Percentiles rank a stretch among this genome's conserved stretches.
These are phyloP conservation scores for Pseudogymnoascus sp. DNA, from an alignment of 2,329 filamentous ascomycete genomes.

Conservation along the genomic window DNA sequence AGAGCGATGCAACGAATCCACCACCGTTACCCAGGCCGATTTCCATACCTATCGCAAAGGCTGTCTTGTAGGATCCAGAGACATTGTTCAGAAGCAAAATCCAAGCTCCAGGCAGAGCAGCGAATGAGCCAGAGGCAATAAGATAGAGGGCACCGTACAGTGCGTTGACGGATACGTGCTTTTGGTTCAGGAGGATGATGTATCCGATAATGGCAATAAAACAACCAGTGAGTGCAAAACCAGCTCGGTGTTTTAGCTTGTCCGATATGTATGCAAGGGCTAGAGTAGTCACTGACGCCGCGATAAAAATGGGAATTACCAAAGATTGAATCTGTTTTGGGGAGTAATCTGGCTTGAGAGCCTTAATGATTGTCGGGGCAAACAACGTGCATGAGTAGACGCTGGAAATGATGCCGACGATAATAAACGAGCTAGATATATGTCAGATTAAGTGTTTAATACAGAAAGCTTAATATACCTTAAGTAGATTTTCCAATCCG, in stretches of 20 bases:
- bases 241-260: constrained; percentile 29
- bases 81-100: constrained; percentile 46
- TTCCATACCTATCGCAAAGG: constrained; percentile 30
- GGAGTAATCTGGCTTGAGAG: constrained; percentile 30
- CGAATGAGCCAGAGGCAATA: constrained; percentile 28
- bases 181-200: constrained; percentile 29
- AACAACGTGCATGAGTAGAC: constrained; percentile 33
- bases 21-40: background rate
- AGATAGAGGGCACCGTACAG: constrained; percentile 32
- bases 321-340: constrained; percentile 31
- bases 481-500: constrained; percentile 35
- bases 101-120: constrained; percentile 30
- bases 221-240: constrained; percentile 28
- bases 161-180: constrained; percentile 9
- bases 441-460: background rate
- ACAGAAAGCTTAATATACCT: constrained; percentile 5
- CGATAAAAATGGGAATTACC: constrained; percentile 33
- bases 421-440: constrained; percentile 28
- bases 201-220: constrained; percentile 28
- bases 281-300: constrained; percentile 28
- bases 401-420: constrained; percentile 27
- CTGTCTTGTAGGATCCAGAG: constrained; percentile 37
- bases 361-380: constrained; percentile 35
- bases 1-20: constrained; percentile 8
- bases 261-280: constrained; percentile 30